Percentiles rank a stretch among this genome's conserved stretches.
Evolutionary conservation across 73 alveolate genomes (phyloP).

Genomic region (Tetrahymena borealis): DNA sequence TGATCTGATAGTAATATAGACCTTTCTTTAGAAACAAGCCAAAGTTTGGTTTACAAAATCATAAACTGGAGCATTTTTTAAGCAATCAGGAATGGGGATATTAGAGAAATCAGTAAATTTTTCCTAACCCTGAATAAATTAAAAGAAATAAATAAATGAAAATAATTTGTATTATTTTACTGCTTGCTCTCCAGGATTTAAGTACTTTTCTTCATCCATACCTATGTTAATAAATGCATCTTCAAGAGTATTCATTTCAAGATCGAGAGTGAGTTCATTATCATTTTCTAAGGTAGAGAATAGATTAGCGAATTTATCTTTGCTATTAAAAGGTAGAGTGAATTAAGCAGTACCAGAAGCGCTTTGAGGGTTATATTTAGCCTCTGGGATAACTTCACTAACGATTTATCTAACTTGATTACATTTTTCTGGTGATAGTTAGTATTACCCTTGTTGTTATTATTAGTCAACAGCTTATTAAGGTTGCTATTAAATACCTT

Average conservation of each 20-base stretch:
- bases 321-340: not conserved
- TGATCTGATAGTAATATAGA: not conserved
- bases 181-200: not conserved
- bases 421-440: not conserved
- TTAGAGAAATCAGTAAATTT: not conserved
- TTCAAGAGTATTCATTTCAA: conserved; percentile 26
- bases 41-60: not conserved
- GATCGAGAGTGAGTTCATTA: not conserved
- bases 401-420: not conserved
- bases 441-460: not conserved
- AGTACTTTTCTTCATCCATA: conserved; percentile 24
- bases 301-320: not conserved
- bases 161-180: not conserved
- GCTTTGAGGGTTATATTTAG: conserved; percentile 23
- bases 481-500: not conserved
- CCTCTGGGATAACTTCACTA: not conserved
- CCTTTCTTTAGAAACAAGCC: not conserved
- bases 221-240: conserved; percentile 34
- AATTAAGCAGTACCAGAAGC: not conserved
- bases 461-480: not conserved
- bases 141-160: not conserved
- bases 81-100: not conserved
- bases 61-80: not conserved
- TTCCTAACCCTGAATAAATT: not conserved
- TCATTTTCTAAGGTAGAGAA: conserved; percentile 5